Percentiles rank a stretch among this genome's conserved stretches.
Conservation (phyloP, 2,329 filamentous ascomycete species). For the Apiospora saccharicola region DNA sequence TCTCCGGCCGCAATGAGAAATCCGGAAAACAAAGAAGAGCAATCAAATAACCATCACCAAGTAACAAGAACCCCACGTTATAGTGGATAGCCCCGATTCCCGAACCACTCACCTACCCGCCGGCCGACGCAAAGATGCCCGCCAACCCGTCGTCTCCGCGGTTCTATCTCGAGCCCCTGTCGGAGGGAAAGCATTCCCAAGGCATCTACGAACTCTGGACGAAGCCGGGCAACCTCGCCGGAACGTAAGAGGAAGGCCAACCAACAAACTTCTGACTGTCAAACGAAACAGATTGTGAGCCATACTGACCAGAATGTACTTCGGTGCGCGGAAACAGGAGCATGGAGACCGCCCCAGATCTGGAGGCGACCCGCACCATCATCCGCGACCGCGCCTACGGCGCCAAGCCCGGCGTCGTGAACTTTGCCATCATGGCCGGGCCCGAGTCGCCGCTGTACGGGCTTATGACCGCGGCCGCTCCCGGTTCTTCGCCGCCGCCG, state of each 20-base stretch:
- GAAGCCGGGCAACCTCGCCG: neutral
- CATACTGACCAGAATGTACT: too few species aligned
- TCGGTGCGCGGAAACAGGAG: too few species aligned
- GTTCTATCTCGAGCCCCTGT: conserved; percentile 15
- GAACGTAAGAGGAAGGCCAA: conserved; percentile 18
- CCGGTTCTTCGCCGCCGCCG: neutral
- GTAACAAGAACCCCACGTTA: neutral
- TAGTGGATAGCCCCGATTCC: too few species aligned
- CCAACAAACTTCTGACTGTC: too few species aligned
- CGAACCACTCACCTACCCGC: neutral
- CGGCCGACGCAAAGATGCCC: neutral
- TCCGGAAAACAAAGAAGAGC: neutral
- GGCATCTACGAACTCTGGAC: neutral
- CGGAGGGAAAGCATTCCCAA: neutral
- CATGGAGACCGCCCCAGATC: neutral
- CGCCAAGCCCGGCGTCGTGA: conserved; percentile 16
- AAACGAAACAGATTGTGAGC: too few species aligned
- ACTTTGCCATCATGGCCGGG: conserved; percentile 24
- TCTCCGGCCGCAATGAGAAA: too few species aligned
- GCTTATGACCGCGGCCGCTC: neutral
- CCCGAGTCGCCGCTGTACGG: conserved; percentile 1
- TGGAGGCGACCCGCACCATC: neutral
- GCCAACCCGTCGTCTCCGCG: neutral
- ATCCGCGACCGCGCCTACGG: neutral
- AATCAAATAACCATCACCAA: neutral